A percentile compares a stretch with the other conserved stretches of the same genome.
phyloP scores from a whole-genome alignment of 306 rosid genomes.

The Prunus armeniaca region DNA sequence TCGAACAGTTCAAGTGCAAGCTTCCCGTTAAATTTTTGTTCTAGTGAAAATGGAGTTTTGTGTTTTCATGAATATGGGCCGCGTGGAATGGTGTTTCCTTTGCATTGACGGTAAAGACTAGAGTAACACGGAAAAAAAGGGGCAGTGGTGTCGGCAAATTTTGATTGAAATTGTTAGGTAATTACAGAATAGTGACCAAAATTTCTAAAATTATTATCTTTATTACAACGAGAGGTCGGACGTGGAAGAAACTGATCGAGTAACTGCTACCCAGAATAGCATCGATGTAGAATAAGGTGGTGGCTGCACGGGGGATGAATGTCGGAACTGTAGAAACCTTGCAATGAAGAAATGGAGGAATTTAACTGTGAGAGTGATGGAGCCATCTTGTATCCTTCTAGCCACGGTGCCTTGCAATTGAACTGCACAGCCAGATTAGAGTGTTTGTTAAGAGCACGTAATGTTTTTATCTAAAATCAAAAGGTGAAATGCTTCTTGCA shows the following conservation, averaged over 20 bases:
- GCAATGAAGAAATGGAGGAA: slow-evolving; percentile 31
- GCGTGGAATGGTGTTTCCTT: not conserved
- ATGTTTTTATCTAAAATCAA: too few species aligned
- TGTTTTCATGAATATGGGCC: not conserved
- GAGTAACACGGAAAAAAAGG: not conserved
- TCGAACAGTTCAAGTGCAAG: not conserved
- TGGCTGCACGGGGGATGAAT: not conserved
- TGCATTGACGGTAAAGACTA: not conserved
- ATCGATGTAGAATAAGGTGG: slow-evolving; percentile 7
- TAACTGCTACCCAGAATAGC: slow-evolving; percentile 27
- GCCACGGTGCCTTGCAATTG: slow-evolving; percentile 4
- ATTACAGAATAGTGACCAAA: not conserved
- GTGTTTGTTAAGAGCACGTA: not conserved
- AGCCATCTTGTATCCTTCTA: slow-evolving; percentile 23
- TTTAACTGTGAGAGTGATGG: slow-evolving; percentile 18
- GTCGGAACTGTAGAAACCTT: slow-evolving; percentile 29
- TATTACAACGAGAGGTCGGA: slow-evolving; percentile 3
- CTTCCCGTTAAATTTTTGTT: not conserved
- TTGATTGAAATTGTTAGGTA: not conserved
- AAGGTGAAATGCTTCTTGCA: too few species aligned
- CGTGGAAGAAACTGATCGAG: slow-evolving; percentile 22
- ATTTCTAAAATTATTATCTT: not conserved
- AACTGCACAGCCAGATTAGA: slow-evolving; percentile 16
- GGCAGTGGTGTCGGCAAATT: not conserved
- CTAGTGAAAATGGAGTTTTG: not conserved